Evolutionary conservation across 805 yeast species (phyloP), one percentile per base, ranked within the genome.

Genomic region (Wilhelminamyces savonicus): DNA sequence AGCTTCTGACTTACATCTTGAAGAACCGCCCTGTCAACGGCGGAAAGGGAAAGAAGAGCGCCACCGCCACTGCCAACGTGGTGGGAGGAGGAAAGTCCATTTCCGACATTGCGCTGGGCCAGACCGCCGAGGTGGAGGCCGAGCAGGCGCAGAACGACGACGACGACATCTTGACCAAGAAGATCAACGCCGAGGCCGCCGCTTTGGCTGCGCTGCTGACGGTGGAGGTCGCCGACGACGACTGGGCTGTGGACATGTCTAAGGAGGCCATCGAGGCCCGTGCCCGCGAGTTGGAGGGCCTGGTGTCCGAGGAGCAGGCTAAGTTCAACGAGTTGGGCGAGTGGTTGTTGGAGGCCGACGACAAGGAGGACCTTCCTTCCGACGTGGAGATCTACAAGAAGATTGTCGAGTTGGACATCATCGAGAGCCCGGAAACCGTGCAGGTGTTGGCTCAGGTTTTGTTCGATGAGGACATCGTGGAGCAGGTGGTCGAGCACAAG

Each of bases 181-280:
- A 81, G 51, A 81, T 82, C 67, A 80, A 76, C 55, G 86, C 92
- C 26, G 94, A 83, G 56, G 94, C 92, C 13, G 80, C 86, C 9
- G 74, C 69, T 23, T 66, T 83, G 36, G 69, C 74, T 21, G 39
- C 45, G 21, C 43, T 46, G 16, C 44, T 43, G 15, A 73, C 73
- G 28, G 73, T 76, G 8, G 78, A 73, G 37, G 82, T 83, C 31
- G 78, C 79, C 41, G 95, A 87, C 53, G 97, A 84, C 44, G 95
- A 85, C 43, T 90, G 97, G 97, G 86, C 96, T 13, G 95, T 88
- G 24, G 98, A 90, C 59, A 85, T 88, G 74, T 83, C 95, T 28
- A 92, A 84, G 57, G 97, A 87, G 63, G 97, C 97, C 35, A 85
- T 90, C 41, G 79, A 82, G 53, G 86, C 83, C 26, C 83, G 98